Conservation (phyloP, 495 filamentous ascomycete species). For the Hypoxylon perforatum region DNA sequence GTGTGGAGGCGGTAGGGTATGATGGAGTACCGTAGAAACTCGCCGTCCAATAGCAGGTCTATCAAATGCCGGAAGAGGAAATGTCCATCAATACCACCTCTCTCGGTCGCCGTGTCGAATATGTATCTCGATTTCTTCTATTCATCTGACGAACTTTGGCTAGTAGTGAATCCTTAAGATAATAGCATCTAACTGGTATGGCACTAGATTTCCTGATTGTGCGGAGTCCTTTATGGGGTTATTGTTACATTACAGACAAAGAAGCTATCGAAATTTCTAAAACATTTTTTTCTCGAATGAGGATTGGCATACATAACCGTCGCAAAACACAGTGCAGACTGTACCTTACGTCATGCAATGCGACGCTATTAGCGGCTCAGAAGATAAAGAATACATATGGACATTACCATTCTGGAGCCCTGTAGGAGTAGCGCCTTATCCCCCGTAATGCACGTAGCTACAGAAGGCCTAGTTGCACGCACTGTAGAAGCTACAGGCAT, state of each 20-base stretch:
- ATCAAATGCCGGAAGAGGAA: constrained; percentile 24
- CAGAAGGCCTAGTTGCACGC: not conserved
- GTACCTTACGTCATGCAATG: constrained; percentile 20
- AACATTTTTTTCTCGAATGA: not conserved
- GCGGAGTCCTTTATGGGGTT: too few relatives aligned
- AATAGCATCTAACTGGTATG: too few relatives aligned
- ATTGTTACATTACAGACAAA: not conserved
- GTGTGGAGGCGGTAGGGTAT: not conserved
- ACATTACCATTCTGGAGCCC: too few relatives aligned
- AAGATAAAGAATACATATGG: constrained; percentile 1
- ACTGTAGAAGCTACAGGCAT: constrained; percentile 9
- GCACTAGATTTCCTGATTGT: too few relatives aligned
- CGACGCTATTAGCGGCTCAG: constrained; percentile 7
- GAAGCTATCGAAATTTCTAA: constrained; percentile 3
- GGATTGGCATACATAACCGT: constrained; percentile 1
- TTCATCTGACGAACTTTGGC: too few relatives aligned
- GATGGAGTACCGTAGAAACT: not conserved
- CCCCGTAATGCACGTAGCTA: constrained; percentile 31
- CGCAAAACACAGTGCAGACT: constrained; percentile 5
- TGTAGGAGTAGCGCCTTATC: constrained; percentile 23
- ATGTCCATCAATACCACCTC: not conserved
- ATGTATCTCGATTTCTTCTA: too few relatives aligned
- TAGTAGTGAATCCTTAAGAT: too few relatives aligned
- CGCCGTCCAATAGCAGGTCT: constrained; percentile 6
- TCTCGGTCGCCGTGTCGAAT: too few relatives aligned